A percentile compares a stretch with the other conserved stretches of the same genome.
These are phyloP conservation scores for Starmerella scarabaei DNA, from an alignment of 805 yeast genomes.

Conservation along the genomic window DNA sequence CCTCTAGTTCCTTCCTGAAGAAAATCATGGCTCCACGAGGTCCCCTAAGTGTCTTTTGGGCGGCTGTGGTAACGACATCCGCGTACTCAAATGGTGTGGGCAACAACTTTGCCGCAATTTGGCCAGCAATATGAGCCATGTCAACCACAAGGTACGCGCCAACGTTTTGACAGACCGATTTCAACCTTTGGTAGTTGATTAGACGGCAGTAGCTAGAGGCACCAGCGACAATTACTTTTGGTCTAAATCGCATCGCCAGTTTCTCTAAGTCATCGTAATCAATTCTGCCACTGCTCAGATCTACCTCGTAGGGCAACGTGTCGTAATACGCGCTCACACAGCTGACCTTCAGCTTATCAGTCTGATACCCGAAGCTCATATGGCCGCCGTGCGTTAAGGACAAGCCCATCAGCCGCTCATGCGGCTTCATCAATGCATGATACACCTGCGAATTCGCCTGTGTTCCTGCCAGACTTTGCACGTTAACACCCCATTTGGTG, in stretches of 20 bases:
- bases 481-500: conserved; percentile 93
- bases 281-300: conserved; percentile 81
- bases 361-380: conserved; percentile 95
- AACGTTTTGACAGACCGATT: conserved; percentile 85
- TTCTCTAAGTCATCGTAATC: conserved; percentile 91
- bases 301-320: conserved; percentile 95
- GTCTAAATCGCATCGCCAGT: conserved; percentile 81
- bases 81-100: conserved; percentile 95
- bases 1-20: conserved; percentile 91
- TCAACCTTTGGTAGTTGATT: conserved; percentile 91
- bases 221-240: conserved; percentile 93
- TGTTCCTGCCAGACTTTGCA: conserved; percentile 90
- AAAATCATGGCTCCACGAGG: conserved; percentile 99
- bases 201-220: conserved; percentile 95
- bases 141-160: conserved; percentile 93
- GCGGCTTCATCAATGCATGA: conserved; percentile 87
- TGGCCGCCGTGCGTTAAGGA: conserved; percentile 98
- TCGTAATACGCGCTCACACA: conserved; percentile 92
- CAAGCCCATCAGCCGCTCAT: conserved; percentile 94
- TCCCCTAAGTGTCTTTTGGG: conserved; percentile 96
- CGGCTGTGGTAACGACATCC: conserved; percentile 95
- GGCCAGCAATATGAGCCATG: conserved; percentile 97
- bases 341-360: conserved; percentile 82
- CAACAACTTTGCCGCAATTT: conserved; percentile 86
- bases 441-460: conserved; percentile 96